Base-by-base conservation (phyloP, 148 eudicot species). In the Chenopodium suecicum region DNA sequence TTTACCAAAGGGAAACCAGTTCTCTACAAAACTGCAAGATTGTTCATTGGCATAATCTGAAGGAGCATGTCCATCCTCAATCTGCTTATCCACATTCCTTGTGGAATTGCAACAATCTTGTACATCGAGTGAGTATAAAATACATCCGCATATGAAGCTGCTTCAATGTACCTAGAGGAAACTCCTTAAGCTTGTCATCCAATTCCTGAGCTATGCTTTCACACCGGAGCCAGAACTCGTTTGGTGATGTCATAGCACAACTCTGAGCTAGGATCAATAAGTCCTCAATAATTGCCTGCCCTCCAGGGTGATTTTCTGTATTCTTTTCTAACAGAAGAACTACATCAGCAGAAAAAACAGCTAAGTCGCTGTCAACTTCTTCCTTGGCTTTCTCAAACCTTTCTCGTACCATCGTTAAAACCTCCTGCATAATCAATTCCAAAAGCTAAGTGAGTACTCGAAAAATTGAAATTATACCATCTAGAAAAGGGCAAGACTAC, bases 71-170 rank as follows among this genome's bases (percentile, higher is more conserved):
- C 89, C 97, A 81, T 94, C 97, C 89, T 92, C 5, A 4, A 34
- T 34, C 97, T 1, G 97, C 94, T 85, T 90, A 90, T 54, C 91
- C 94, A 88, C 94, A 94, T 92, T 97, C 99, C 87, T 97, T 97
- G 89, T 97, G 99, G 86, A 94, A 97, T 81, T 97, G 99, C 86
- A 97, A 78, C 92, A 97, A 85, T 77, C 99, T 89, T 0, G 99
- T 97, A 84, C 99, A 97, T 83, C 99, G 89, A 11, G 98, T 97
- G 74, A 97, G 94, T 83, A 97, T 97, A 80, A 97, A 97, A 75
- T 94, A 98, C 97, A 97, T 97, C 32, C 99, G 93, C 47, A 97
- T 97, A 85, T 94, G 98, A 76, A 97, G 98, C 91, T 97, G 97
- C 90, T 94, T 97, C 80, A 97, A 82, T 50, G 82, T 90, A 62